These are phyloP conservation scores for Rhizodiscina lignyota DNA, from an alignment of 495 filamentous ascomycete species.

Conservation along the genomic window DNA sequence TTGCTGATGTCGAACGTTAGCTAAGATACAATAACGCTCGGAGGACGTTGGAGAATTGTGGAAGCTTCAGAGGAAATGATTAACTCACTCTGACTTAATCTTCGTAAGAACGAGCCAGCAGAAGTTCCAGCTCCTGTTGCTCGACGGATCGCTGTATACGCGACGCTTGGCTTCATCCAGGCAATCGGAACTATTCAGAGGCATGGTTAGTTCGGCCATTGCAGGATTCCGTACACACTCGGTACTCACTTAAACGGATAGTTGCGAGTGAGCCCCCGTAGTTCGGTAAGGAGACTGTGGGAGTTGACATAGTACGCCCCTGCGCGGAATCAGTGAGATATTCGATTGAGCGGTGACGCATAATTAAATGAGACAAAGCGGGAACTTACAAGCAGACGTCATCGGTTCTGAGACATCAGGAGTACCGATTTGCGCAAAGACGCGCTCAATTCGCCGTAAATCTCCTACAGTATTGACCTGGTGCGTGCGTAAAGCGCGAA, in stretches of 20 bases:
- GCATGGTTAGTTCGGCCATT: not conserved
- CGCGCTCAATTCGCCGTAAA: constrained; percentile 55
- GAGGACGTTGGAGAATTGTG: not conserved
- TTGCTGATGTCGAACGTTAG: constrained; percentile 22
- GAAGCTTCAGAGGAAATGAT: not conserved
- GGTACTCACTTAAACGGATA: constrained; percentile 44
- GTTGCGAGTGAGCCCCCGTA: constrained; percentile 48
- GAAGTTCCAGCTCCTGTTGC: constrained; percentile 59
- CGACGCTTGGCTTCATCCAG: constrained; percentile 49
- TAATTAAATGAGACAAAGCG: too few relatives aligned
- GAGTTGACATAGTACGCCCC: constrained; percentile 54
- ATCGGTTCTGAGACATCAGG: constrained; percentile 46
- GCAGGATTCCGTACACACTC: not conserved
- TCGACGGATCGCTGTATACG: constrained; percentile 46
- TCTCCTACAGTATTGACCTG: constrained; percentile 59
- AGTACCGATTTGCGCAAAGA: constrained; percentile 35
- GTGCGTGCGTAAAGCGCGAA: constrained; percentile 39
- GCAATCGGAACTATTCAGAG: constrained; percentile 35
- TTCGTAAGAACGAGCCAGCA: constrained; percentile 60
- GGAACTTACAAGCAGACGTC: constrained; percentile 43
- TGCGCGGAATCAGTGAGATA: constrained; percentile 5
- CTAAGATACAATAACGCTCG: not conserved
- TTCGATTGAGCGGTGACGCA: not conserved
- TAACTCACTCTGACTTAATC: constrained; percentile 46
- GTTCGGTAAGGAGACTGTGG: constrained; percentile 56